phyloP scores from a whole-genome alignment of 2,329 filamentous ascomycete genomes.

The Orbilia quercus region DNA sequence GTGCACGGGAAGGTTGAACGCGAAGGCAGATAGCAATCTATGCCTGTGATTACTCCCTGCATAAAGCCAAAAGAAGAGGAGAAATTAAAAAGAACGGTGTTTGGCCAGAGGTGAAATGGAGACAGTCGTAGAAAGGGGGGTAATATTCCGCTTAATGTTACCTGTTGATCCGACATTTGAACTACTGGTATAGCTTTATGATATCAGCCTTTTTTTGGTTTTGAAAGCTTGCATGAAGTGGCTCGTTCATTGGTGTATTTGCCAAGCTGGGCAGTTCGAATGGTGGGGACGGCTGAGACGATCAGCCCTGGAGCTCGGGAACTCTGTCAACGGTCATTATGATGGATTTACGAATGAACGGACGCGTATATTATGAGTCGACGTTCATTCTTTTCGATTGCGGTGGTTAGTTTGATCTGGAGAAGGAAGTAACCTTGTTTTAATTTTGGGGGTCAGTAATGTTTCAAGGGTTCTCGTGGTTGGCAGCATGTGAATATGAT shows the following conservation, averaged over 20 bases:
- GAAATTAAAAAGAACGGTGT: background rate
- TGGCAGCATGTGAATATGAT: constrained; percentile 16
- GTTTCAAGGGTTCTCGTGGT: constrained; percentile 14
- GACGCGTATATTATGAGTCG: too few relatives aligned
- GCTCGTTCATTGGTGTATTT: background rate
- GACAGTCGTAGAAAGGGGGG: background rate
- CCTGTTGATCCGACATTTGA: background rate
- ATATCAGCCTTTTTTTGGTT: background rate
- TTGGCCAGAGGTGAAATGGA: background rate
- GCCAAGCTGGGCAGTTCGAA: constrained; percentile 5
- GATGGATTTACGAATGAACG: too few relatives aligned
- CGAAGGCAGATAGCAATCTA: background rate
- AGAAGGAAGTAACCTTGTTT: background rate
- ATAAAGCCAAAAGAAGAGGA: background rate
- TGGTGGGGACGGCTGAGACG: constrained; percentile 2
- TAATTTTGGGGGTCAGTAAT: background rate
- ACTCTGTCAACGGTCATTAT: too few relatives aligned
- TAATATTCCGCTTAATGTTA: background rate
- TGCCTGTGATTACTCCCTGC: constrained; percentile 3
- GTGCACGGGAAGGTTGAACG: background rate
- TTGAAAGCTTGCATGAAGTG: background rate
- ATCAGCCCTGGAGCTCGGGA: constrained; percentile 17
- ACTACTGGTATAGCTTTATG: background rate
- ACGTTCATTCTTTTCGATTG: too few relatives aligned
- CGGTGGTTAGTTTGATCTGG: background rate